These are phyloP conservation scores for Penicillium brevicompactum DNA, from an alignment of 2,329 filamentous ascomycete genomes.

Conservation along the genomic window DNA sequence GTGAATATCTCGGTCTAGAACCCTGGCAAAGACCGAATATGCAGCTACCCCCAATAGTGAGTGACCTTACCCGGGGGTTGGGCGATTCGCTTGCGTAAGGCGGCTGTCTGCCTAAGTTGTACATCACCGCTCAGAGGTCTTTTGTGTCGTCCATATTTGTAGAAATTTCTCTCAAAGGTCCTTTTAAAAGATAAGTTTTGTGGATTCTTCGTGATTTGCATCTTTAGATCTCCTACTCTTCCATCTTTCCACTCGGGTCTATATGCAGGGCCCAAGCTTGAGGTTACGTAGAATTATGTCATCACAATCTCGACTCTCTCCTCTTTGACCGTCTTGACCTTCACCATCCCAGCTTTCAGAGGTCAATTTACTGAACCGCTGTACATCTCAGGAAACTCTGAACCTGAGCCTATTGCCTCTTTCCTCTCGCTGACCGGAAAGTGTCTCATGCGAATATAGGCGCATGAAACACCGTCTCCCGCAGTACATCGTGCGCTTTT, in stretches of 20 bases:
- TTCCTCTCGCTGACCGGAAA: constrained; percentile 5
- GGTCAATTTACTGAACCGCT: neutral
- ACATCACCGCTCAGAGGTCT: neutral
- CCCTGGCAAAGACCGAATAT: constrained; percentile 1
- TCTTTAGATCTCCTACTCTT: too few relatives aligned
- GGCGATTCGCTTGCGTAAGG: constrained; percentile 19
- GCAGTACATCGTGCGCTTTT: constrained; percentile 21
- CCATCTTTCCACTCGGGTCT: constrained; percentile 11
- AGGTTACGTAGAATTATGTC: constrained; percentile 31
- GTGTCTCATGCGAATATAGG: constrained; percentile 31
- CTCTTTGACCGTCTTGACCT: constrained; percentile 11
- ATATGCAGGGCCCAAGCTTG: constrained; percentile 18
- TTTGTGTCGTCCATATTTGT: too few relatives aligned
- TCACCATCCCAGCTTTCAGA: constrained; percentile 2
- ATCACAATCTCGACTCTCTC: constrained; percentile 18
- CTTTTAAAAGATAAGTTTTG: too few relatives aligned
- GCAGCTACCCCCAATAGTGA: constrained; percentile 4
- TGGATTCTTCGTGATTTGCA: too few relatives aligned
- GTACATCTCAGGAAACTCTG: neutral
- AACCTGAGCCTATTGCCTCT: constrained; percentile 2
- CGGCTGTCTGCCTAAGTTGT: constrained; percentile 21
- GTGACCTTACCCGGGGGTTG: neutral
- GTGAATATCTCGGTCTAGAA: neutral
- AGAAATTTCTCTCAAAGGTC: too few relatives aligned
- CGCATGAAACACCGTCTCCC: constrained; percentile 27